These are phyloP conservation scores for Ogataea sp. DNA, from an alignment of 805 yeast genomes.

Conservation along the genomic window DNA sequence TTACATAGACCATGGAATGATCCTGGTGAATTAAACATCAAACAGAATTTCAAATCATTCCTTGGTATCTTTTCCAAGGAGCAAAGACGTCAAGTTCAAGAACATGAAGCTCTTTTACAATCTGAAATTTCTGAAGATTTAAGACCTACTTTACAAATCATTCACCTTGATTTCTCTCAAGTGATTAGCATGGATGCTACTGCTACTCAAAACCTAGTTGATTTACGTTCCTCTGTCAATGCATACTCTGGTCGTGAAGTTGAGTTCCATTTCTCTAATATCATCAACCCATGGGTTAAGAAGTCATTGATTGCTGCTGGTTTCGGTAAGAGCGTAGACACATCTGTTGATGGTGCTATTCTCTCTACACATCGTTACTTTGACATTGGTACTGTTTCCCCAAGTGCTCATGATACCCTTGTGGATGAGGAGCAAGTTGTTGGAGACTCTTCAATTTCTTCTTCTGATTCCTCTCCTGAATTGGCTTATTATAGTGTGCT, in stretches of 20 bases:
- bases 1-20: constrained; percentile 88
- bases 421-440: constrained; percentile 1
- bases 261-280: constrained; percentile 84
- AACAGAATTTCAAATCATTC: constrained; percentile 8
- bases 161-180: constrained; percentile 76
- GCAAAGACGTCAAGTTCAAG: constrained; percentile 6
- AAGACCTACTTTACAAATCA: constrained; percentile 60
- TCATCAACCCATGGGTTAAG: constrained; percentile 80
- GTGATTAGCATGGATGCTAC: constrained; percentile 75
- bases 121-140: constrained; percentile 26
- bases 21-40: constrained; percentile 54
- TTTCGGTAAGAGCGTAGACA: constrained; percentile 40
- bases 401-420: not conserved
- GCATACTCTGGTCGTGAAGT: constrained; percentile 74
- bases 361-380: constrained; percentile 6
- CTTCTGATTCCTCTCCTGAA: not conserved
- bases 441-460: not conserved
- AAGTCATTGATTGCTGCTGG: constrained; percentile 69
- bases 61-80: not conserved
- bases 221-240: constrained; percentile 63
- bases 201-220: constrained; percentile 69
- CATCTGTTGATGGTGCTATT: constrained; percentile 3
- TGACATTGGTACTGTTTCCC: constrained; percentile 1
- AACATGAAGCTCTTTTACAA: constrained; percentile 16
- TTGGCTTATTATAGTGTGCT: constrained; percentile 20